These are phyloP conservation scores for Micractinium conductrix DNA, from an alignment of 139 green algal genomes.

Conservation along the genomic window DNA sequence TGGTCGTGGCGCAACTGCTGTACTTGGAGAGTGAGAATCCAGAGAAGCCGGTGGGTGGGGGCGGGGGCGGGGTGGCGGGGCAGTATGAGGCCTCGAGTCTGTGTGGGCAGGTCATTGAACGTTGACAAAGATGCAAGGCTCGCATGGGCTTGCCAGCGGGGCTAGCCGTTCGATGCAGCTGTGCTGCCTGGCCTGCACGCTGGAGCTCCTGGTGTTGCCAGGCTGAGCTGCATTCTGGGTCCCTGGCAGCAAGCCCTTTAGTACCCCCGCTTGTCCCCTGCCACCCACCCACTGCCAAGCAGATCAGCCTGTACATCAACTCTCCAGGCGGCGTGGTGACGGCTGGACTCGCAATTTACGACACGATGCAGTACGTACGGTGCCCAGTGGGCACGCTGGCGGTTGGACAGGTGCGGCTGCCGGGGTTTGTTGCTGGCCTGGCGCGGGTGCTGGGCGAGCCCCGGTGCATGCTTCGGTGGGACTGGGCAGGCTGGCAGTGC, in stretches of 20 bases:
- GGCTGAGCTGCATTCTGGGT: not conserved
- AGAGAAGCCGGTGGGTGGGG: constrained; percentile 79
- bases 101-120: too few species aligned
- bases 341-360: constrained; percentile 95
- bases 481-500: not conserved
- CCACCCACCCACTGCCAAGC: constrained; percentile 7
- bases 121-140: not conserved
- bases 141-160: not conserved
- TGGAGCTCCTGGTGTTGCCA: not conserved
- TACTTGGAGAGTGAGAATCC: constrained; percentile 94
- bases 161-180: not conserved
- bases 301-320: constrained; percentile 99
- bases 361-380: constrained; percentile 98
- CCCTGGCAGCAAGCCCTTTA: too few species aligned
- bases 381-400: constrained; percentile 93
- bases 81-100: not conserved
- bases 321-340: constrained; percentile 92
- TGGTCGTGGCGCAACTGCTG: constrained; percentile 92
- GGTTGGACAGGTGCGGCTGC: constrained; percentile 42
- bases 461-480: not conserved
- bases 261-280: too few species aligned
- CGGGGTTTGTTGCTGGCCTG: too few species aligned
- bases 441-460: not conserved
- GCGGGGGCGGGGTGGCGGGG: not conserved
- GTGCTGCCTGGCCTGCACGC: too few species aligned